These are phyloP conservation scores for Cystobasidium pallidum DNA, from an alignment of 1,284 basidiomycete genomes.

Conservation along the genomic window DNA sequence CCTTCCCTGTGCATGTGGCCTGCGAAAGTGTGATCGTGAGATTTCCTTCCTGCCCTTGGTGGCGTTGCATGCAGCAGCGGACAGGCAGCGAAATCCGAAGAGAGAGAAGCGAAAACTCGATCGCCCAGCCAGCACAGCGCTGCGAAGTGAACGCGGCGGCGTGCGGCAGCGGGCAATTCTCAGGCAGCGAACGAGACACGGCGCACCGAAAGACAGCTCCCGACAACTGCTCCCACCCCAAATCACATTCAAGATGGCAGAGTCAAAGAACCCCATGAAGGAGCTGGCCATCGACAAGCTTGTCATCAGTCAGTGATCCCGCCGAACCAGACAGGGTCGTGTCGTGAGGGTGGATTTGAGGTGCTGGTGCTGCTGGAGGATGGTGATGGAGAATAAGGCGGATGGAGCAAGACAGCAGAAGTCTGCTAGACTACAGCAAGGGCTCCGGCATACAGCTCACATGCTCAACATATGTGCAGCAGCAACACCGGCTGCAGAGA, in stretches of 20 bases:
- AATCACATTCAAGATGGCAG: conserved; percentile 28
- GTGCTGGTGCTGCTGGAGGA: not conserved
- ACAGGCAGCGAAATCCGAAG: no score
- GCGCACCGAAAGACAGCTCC: not conserved
- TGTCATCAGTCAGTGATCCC: conserved; percentile 98
- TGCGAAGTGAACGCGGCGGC: no score
- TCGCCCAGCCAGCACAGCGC: not conserved
- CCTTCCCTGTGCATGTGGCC: not conserved
- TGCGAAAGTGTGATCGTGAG: not conserved
- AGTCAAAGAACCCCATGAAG: conserved; percentile 61
- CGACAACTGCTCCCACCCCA: not conserved
- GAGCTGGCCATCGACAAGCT: conserved; percentile 98
- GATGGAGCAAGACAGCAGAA: conserved; percentile 12
- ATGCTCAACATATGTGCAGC: not conserved
- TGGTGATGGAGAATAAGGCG: not conserved
- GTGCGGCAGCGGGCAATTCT: conserved; percentile 3
- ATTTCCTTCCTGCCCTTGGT: not conserved
- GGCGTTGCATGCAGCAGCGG: not conserved
- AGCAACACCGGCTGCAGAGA: not conserved
- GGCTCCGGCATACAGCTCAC: not conserved
- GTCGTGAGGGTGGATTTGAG: no score
- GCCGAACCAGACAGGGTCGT: no score
- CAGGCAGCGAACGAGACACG: not conserved
- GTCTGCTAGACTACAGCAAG: not conserved
- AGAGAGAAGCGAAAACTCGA: conserved; percentile 4